Evolutionary conservation across 2,329 filamentous ascomycete genomes (phyloP).

Genomic region (Didymella exigua): DNA sequence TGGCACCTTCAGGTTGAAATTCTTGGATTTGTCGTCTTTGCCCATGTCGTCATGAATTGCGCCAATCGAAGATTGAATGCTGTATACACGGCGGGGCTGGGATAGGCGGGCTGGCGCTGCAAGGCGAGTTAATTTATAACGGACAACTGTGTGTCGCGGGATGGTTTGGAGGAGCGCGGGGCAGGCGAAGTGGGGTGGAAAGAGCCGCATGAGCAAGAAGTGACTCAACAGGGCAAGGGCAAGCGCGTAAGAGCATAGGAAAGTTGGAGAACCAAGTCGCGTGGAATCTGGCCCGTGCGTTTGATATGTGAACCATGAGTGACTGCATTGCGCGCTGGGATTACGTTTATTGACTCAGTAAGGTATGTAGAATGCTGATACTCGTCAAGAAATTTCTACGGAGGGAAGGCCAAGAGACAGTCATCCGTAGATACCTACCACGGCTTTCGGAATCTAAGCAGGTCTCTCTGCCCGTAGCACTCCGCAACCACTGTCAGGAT

Average conservation of each 20-base stretch:
- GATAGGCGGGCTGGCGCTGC: constrained; percentile 11
- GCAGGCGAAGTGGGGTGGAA: constrained; percentile 39
- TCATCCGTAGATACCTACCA: constrained; percentile 21
- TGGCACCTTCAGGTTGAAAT: constrained; percentile 79
- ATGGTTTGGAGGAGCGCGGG: constrained; percentile 36
- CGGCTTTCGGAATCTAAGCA: constrained; percentile 72
- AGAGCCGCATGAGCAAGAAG: constrained; percentile 37
- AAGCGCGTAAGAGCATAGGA: constrained; percentile 24
- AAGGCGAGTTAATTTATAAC: constrained; percentile 21
- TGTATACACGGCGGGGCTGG: constrained; percentile 25
- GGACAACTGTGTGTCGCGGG: constrained; percentile 26
- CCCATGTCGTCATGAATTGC: constrained; percentile 50
- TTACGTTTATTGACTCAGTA: not conserved
- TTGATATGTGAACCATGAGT: not conserved
- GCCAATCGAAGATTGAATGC: constrained; percentile 19
- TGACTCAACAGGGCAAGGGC: constrained; percentile 34
- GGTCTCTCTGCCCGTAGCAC: constrained; percentile 85
- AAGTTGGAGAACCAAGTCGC: constrained; percentile 8
- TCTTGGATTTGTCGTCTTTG: constrained; percentile 50
- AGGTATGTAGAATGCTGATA: not conserved
- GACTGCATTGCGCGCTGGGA: not conserved
- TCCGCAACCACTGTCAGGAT: constrained; percentile 87
- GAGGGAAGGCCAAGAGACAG: not conserved
- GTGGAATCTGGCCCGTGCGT: constrained; percentile 13
- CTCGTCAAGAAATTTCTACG: not conserved